phyloP scores from a whole-genome alignment of 2,329 filamentous ascomycete species.

The Aspergillus piperis region DNA sequence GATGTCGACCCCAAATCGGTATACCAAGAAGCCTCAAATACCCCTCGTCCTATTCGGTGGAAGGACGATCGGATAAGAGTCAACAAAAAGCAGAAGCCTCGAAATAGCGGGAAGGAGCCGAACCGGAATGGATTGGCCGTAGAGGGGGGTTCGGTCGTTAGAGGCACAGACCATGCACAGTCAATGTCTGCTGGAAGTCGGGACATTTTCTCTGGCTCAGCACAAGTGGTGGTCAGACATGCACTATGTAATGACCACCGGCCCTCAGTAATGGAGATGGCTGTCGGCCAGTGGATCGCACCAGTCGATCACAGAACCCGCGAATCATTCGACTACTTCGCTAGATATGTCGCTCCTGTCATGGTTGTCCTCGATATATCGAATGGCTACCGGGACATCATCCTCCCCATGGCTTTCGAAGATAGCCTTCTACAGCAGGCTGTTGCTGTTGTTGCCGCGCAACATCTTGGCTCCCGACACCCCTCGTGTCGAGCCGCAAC shows the following conservation, averaged over 20 bases:
- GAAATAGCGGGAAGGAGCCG: not conserved
- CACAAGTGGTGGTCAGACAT: not conserved
- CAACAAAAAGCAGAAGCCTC: not conserved
- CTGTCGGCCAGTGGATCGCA: slow-evolving; percentile 17
- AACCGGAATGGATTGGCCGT: not conserved
- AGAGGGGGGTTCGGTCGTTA: not conserved
- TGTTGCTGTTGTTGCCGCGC: slow-evolving; percentile 25
- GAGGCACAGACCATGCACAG: too few species aligned
- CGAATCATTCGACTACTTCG: slow-evolving; percentile 25
- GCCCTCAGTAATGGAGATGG: not conserved
- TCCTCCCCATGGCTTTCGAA: slow-evolving; percentile 30
- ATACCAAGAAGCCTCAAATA: not conserved
- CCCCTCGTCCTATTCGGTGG: not conserved
- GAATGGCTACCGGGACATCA: slow-evolving; percentile 33
- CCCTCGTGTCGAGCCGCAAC: slow-evolving; percentile 14
- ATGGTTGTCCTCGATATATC: slow-evolving; percentile 33
- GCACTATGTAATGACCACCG: not conserved
- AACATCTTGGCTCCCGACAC: slow-evolving; percentile 22
- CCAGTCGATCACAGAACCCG: slow-evolving; percentile 13
- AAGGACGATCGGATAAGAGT: not conserved
- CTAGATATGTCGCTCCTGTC: slow-evolving; percentile 29
- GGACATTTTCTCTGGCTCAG: not conserved
- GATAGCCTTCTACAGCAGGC: slow-evolving; percentile 27
- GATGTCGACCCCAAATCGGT: not conserved
- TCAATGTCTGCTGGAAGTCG: not conserved